Conservation (phyloP, 192 early-diverging fungal species). For the Cladochytrium replicatum region DNA sequence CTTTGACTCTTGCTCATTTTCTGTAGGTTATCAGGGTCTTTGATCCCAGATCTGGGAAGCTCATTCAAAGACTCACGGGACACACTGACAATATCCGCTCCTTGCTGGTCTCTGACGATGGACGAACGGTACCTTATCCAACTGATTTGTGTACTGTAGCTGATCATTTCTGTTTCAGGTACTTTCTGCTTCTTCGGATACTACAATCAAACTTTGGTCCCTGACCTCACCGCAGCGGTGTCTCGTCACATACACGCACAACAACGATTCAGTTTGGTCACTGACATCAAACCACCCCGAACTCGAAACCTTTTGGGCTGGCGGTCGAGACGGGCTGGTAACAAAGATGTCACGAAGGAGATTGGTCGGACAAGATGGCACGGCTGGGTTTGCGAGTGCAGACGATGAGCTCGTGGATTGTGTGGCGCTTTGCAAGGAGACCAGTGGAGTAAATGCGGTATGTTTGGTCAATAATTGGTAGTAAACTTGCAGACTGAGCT, state of each 20-base stretch:
- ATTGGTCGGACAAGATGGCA: not conserved
- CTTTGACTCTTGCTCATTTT: constrained; percentile 3
- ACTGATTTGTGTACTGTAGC: not conserved
- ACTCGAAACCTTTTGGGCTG: constrained; percentile 85
- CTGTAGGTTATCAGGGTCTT: constrained; percentile 70
- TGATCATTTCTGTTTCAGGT: constrained; percentile 39
- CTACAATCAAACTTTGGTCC: constrained; percentile 97
- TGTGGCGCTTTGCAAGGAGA: constrained; percentile 81
- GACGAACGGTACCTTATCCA: constrained; percentile 51
- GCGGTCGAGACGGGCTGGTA: constrained; percentile 83
- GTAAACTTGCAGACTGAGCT: too few relatives aligned
- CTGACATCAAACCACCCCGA: constrained; percentile 75
- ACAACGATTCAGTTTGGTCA: constrained; percentile 83
- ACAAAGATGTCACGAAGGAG: constrained; percentile 58
- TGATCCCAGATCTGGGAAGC: constrained; percentile 70
- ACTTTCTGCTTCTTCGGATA: constrained; percentile 86
- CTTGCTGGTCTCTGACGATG: constrained; percentile 77
- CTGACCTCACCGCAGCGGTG: constrained; percentile 71
- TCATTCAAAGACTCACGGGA: constrained; percentile 70
- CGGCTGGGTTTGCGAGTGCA: constrained; percentile 21
- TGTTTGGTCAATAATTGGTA: not conserved
- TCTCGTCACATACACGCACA: constrained; percentile 80
- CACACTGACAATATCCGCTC: constrained; percentile 95
- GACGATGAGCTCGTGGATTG: constrained; percentile 57
- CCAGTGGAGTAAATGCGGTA: constrained; percentile 61